phyloP scores from a whole-genome alignment of 2,329 filamentous ascomycete genomes.

The Lachnellula cervina region DNA sequence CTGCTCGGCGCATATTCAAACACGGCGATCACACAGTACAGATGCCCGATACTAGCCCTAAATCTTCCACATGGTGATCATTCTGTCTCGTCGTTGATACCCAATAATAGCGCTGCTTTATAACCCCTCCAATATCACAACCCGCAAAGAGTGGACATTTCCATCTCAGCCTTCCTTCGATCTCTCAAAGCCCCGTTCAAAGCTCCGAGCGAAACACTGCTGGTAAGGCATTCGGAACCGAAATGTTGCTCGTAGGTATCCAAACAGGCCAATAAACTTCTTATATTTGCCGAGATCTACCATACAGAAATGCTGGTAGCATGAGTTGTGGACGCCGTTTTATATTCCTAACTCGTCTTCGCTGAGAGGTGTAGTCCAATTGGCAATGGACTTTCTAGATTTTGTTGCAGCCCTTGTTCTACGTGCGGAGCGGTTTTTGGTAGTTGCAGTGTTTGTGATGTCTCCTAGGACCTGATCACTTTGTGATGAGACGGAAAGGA shows the following conservation, averaged over 20 bases:
- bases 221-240: background rate
- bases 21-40: background rate
- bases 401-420: slow-evolving; percentile 3
- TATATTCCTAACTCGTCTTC: slow-evolving; percentile 31
- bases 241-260: too few species aligned
- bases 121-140: background rate
- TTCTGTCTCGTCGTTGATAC: background rate
- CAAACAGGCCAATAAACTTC: too few species aligned
- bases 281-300: background rate
- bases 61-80: background rate
- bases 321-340: slow-evolving; percentile 6
- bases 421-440: slow-evolving; percentile 2
- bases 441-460: slow-evolving; percentile 11
- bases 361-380: slow-evolving; percentile 2
- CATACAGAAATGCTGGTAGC: background rate
- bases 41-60: background rate
- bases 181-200: background rate
- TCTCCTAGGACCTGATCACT: slow-evolving; percentile 11
- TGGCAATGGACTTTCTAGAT: background rate
- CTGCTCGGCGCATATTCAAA: background rate
- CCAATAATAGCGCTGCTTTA: background rate
- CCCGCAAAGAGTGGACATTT: background rate
- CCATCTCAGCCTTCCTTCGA: background rate
- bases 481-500: slow-evolving; percentile 18
- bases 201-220: background rate